Evolutionary conservation across 768 basidiomycete genomes (phyloP), one percentile per base, ranked within the genome.

Genomic region (Coprinellus aureogranulatus): DNA sequence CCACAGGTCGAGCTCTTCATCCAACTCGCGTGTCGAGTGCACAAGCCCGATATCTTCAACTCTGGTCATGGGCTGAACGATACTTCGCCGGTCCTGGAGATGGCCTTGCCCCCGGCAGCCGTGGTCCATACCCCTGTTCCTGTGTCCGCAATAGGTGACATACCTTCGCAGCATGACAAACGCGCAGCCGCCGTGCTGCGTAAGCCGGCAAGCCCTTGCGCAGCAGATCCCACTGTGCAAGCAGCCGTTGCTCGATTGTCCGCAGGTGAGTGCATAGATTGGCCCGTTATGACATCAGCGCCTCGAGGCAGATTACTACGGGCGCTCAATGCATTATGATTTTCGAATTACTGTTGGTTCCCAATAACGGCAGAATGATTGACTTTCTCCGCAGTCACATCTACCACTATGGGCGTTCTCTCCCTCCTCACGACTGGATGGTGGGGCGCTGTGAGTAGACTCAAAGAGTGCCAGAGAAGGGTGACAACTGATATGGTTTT

Each of bases 351-450:
- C 11, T 11, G 34, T 50, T 26, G 3, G 25, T n/a, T 23, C 39
- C 39, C 34, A 4, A 20, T 37, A 23, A 27, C 22, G 40, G 26
- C 16, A 22, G 20, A 20, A 2, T 28, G 16, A 49, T n/a, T 45
- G 41, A 45, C n/a, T 55, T 42, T n/a, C 58, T 34, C 30, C 52
- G 5, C 62, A 92, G 89, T 80, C 22, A 85, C 90, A 66, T 70
- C 82, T 0, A 76, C 86, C 2, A 75, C 80, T 9, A 84, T 83
- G 74, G 94, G 94, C 9, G 69, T 92, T 51, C 73, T 96, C 31
- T 80, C 84, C 30, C 89, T 90, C 60, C 65, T 94, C 31, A 93
- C 92, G 2, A 86, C 88, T 12, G 90, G 83, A 2, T 94, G 86
- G 83, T 96, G 94, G 94, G 88, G 89, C 55, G 80, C 87, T 53